A percentile compares a stretch with the other conserved stretches of the same genome.
These are phyloP conservation scores for Cytidiella melzeri DNA, from an alignment of 768 basidiomycete species.

Conservation along the genomic window DNA sequence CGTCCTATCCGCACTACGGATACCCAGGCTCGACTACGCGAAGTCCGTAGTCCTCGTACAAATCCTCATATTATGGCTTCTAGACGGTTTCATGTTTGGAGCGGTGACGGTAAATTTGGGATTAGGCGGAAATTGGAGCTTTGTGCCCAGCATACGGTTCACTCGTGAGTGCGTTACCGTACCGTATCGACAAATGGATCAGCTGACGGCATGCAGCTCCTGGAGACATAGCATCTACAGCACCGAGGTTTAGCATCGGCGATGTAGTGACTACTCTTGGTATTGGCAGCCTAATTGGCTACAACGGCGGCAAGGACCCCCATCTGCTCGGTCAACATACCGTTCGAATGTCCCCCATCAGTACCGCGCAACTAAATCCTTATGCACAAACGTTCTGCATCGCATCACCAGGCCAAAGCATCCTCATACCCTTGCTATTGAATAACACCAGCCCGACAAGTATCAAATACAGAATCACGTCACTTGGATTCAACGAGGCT, in stretches of 20 bases:
- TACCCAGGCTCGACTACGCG: slow-evolving; percentile 68
- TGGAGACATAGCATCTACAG: slow-evolving; percentile 12
- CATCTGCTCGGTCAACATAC: slow-evolving; percentile 85
- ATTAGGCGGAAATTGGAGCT: slow-evolving; percentile 22
- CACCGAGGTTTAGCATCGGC: slow-evolving; percentile 36
- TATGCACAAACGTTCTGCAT: slow-evolving; percentile 70
- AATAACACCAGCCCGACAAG: slow-evolving; percentile 81
- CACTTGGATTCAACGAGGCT: slow-evolving; percentile 47
- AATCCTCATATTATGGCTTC: slow-evolving; percentile 51
- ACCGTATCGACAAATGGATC: slow-evolving; percentile 23
- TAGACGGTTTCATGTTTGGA: slow-evolving; percentile 69
- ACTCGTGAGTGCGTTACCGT: neutral
- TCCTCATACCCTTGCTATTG: slow-evolving; percentile 77
- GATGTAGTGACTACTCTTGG: slow-evolving; percentile 34
- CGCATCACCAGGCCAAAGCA: slow-evolving; percentile 41
- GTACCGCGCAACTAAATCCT: slow-evolving; percentile 88
- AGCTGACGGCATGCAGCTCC: slow-evolving; percentile 12
- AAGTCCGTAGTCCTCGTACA: slow-evolving; percentile 59
- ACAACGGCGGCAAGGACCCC: slow-evolving; percentile 38
- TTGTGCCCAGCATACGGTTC: slow-evolving; percentile 12
- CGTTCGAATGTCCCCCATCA: slow-evolving; percentile 88
- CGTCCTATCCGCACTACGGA: slow-evolving; percentile 55
- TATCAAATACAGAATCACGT: slow-evolving; percentile 67
- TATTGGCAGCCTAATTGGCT: slow-evolving; percentile 43
- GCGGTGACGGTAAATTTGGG: slow-evolving; percentile 56